phyloP scores from a whole-genome alignment of 2,329 filamentous ascomycete genomes.

The Uncinocarpus reesii region DNA sequence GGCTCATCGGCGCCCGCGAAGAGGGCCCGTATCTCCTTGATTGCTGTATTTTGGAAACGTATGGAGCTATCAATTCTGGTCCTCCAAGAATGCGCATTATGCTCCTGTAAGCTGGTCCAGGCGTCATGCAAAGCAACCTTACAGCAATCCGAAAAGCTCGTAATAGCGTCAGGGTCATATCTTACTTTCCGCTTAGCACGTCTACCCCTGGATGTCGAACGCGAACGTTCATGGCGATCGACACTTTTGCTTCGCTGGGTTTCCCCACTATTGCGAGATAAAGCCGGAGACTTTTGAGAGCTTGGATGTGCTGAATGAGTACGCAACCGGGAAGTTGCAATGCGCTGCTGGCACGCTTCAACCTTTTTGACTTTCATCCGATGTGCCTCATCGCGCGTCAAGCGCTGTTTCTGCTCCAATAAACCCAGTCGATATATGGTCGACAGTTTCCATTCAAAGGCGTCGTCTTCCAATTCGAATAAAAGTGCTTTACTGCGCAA shows the following conservation, averaged over 20 bases:
- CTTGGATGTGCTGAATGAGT: conserved; percentile 43
- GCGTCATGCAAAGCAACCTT: conserved; percentile 69
- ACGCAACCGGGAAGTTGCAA: conserved; percentile 43
- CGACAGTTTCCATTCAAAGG: conserved; percentile 94
- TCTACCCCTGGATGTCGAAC: conserved; percentile 23
- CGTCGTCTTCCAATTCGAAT: conserved; percentile 89
- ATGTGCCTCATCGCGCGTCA: conserved; percentile 85
- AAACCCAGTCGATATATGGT: conserved; percentile 86
- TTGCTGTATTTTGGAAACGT: conserved; percentile 57
- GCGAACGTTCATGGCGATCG: conserved; percentile 36
- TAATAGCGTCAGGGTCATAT: conserved; percentile 73
- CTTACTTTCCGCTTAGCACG: conserved; percentile 34
- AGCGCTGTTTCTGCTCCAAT: conserved; percentile 77
- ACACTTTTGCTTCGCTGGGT: conserved; percentile 47
- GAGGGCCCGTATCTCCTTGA: conserved; percentile 64
- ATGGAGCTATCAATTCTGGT: conserved; percentile 72
- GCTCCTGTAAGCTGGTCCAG: conserved; percentile 59
- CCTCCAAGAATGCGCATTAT: conserved; percentile 89
- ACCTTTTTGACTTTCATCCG: conserved; percentile 76
- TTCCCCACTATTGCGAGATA: conserved; percentile 28
- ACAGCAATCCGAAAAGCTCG: conserved; percentile 59
- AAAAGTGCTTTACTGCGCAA: conserved; percentile 70
- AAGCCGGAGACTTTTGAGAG: conserved; percentile 30
- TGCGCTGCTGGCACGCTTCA: conserved; percentile 51
- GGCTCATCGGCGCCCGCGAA: conserved; percentile 77